These are phyloP conservation scores for Hypericum androsaemum DNA, from an alignment of 345 rosid genomes.

Conservation along the genomic window DNA sequence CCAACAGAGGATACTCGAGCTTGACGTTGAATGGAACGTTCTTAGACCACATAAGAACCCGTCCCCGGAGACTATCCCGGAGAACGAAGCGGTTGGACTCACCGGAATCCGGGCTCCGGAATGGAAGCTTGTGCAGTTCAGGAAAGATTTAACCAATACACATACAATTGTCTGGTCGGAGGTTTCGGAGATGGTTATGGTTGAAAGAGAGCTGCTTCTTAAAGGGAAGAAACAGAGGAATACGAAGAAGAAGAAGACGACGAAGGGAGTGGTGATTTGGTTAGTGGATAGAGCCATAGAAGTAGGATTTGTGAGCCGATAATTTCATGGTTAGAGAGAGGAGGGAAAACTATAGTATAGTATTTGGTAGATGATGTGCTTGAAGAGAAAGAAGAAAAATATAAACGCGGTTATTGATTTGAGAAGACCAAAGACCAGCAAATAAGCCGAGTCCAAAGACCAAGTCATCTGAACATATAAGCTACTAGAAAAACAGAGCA, in stretches of 20 bases:
- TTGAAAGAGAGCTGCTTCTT: slow-evolving; percentile 30
- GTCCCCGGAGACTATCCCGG: slow-evolving; percentile 56
- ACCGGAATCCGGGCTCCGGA: slow-evolving; percentile 16
- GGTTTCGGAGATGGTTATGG: slow-evolving; percentile 44
- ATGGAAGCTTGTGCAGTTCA: slow-evolving; percentile 48
- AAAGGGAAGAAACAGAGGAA: slow-evolving; percentile 6
- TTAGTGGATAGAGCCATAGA: slow-evolving; percentile 10
- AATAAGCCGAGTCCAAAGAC: too few relatives aligned
- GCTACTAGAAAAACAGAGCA: too few relatives aligned
- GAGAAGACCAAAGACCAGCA: too few relatives aligned
- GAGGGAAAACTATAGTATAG: not conserved
- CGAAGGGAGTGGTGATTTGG: not conserved
- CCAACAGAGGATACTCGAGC: slow-evolving; percentile 43
- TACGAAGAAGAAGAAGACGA: slow-evolving; percentile 4
- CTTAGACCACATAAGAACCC: slow-evolving; percentile 47
- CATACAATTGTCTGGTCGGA: slow-evolving; percentile 37
- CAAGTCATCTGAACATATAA: too few relatives aligned
- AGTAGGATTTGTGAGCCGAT: not conserved
- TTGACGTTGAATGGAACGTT: slow-evolving; percentile 7
- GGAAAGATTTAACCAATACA: slow-evolving; percentile 25
- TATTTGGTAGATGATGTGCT: not conserved
- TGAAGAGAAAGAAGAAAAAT: too few relatives aligned
- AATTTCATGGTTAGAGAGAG: slow-evolving; percentile 12
- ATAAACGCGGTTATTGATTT: too few relatives aligned
- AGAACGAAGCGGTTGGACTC: slow-evolving; percentile 8